These are phyloP conservation scores for Claviceps purpurea DNA, from an alignment of 2,329 filamentous ascomycete species.

Conservation along the genomic window DNA sequence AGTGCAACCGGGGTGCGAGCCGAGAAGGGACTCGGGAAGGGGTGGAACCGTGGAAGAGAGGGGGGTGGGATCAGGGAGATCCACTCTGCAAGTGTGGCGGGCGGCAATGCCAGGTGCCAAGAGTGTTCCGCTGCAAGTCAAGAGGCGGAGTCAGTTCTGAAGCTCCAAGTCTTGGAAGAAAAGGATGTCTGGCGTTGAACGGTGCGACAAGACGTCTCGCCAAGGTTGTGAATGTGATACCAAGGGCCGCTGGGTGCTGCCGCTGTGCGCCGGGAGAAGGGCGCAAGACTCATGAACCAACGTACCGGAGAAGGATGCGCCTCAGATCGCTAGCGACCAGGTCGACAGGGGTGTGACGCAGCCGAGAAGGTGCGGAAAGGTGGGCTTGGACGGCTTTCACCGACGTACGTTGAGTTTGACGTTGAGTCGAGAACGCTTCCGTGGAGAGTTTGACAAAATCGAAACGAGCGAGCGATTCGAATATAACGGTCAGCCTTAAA, in stretches of 20 bases:
- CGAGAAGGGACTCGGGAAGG: constrained; percentile 5
- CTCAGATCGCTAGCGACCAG: constrained; percentile 11
- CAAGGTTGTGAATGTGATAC: neutral
- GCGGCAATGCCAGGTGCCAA: neutral
- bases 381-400: neutral
- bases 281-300: constrained; percentile 7
- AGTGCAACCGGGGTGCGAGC: neutral
- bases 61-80: neutral
- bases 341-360: constrained; percentile 11
- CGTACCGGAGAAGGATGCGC: constrained; percentile 6
- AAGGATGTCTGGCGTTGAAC: neutral
- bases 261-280: constrained; percentile 4
- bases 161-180: neutral
- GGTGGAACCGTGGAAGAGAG: neutral
- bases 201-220: neutral
- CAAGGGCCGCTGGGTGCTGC: constrained; percentile 1
- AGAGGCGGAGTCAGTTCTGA: neutral
- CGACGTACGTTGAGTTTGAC: neutral
- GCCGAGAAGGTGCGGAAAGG: constrained; percentile 4
- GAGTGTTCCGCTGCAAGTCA: constrained; percentile 1
- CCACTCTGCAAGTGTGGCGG: neutral
- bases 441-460: neutral
- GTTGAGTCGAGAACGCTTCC: neutral
- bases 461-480: neutral
- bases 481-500: neutral